Percentiles rank a stretch among this genome's conserved stretches.
Evolutionary conservation across 2,329 filamentous ascomycete species (phyloP).

Genomic region (Didymella arachidicola): DNA sequence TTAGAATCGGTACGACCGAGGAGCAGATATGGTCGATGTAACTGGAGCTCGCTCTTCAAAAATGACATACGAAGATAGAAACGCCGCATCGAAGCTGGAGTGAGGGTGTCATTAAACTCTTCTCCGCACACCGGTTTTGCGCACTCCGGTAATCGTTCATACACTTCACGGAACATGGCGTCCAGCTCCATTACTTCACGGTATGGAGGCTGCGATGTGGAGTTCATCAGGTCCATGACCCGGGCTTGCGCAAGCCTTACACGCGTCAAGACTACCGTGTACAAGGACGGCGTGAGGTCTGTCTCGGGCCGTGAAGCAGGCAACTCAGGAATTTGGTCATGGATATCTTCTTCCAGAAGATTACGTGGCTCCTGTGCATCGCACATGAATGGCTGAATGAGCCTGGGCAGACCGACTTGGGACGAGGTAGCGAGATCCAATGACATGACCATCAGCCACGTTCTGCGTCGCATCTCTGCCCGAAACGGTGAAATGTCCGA

Average conservation of each 20-base stretch:
- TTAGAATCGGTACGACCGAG: conserved; percentile 46
- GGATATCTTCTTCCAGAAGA: conserved; percentile 52
- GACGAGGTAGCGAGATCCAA: conserved; percentile 51
- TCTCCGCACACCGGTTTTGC: conserved; percentile 25
- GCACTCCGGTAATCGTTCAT: conserved; percentile 31
- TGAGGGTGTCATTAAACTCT: conserved; percentile 23
- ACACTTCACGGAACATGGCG: conserved; percentile 30
- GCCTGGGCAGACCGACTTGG: conserved; percentile 51
- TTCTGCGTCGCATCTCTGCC: conserved; percentile 66
- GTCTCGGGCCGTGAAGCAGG: conserved; percentile 40
- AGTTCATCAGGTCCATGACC: conserved; percentile 42
- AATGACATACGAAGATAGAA: conserved; percentile 45
- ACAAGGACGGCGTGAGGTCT: conserved; percentile 39
- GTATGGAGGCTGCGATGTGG: conserved; percentile 38
- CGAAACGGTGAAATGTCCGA: conserved; percentile 60
- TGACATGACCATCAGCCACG: conserved; percentile 64
- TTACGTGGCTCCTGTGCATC: conserved; percentile 54
- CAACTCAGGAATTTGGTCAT: conserved; percentile 46
- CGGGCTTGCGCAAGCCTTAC: conserved; percentile 36
- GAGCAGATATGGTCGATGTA: conserved; percentile 50
- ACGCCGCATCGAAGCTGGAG: conserved; percentile 34
- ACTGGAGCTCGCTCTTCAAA: conserved; percentile 44
- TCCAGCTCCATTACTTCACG: conserved; percentile 42
- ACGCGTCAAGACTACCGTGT: conserved; percentile 37
- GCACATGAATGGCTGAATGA: conserved; percentile 48